Percentiles rank a stretch among this genome's conserved stretches.
Conservation (phyloP, 345 rosid genomes). For the Dovyalis caffra region DNA sequence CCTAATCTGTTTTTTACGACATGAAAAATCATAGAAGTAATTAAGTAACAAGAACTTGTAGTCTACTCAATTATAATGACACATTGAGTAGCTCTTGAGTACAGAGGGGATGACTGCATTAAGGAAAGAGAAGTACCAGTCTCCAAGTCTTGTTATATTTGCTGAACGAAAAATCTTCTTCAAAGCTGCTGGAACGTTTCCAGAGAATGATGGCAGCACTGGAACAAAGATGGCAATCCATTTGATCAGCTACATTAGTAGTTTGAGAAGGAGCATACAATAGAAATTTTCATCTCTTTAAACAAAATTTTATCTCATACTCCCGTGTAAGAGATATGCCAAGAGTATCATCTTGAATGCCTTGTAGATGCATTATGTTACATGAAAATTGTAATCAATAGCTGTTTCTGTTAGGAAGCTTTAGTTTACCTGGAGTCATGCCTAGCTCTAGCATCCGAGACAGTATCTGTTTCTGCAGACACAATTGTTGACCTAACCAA, state of each 20-base stretch:
- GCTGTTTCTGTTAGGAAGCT: background rate
- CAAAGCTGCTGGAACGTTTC: conserved; percentile 92
- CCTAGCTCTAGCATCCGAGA: conserved; percentile 85
- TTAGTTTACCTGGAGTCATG: conserved; percentile 83
- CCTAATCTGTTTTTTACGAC: background rate
- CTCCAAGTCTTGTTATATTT: conserved; percentile 80
- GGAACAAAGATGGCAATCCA: conserved; percentile 23
- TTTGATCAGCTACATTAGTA: conserved; percentile 7
- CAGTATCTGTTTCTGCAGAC: conserved; percentile 76
- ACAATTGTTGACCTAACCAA: conserved; percentile 80
- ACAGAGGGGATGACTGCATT: background rate
- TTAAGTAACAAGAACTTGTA: conserved; percentile 2
- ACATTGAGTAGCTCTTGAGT: background rate
- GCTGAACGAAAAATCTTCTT: conserved; percentile 70
- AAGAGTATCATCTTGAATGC: background rate
- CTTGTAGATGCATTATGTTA: background rate
- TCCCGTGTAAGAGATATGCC: background rate
- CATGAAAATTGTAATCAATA: background rate
- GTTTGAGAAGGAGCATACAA: background rate
- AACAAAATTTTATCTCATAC: background rate
- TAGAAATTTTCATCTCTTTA: background rate
- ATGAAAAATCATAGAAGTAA: conserved; percentile 8
- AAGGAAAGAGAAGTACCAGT: conserved; percentile 56
- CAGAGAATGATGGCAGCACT: conserved; percentile 98
- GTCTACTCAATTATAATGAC: background rate